Evolutionary conservation across 1,284 basidiomycete species (phyloP), one percentile per base, ranked within the genome.

Genomic region (Moniliophthora roreri): DNA sequence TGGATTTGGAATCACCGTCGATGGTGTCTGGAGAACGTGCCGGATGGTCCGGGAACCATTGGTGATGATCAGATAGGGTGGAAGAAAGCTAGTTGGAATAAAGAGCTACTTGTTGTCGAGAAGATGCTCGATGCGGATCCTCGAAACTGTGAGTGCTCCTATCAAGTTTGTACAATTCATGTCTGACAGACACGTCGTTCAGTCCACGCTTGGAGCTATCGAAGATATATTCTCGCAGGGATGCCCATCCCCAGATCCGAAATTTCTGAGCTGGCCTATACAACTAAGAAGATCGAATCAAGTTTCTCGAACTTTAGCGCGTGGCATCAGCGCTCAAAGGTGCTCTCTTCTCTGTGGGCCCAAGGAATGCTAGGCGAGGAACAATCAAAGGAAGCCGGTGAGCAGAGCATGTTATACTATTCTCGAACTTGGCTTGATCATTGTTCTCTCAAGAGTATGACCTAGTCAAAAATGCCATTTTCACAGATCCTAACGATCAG

Each of bases 291-390:
- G 75, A 99, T 99, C 60, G 89, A 94, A 67, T 75, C 87, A 50
- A 98, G 93, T 68, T 97, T 99, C 66, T 95, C 92, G 45, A 99
- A 99, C 69, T 99, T 98, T 68, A 96, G 93, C 54, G 97, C 97
- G 15, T 99, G 97, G 97, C 97, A 99, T 69, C 94, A 96, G 61
- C 84, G 97, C 23, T 91, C 93, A 1, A 95, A 96, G 68, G 77
- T 95, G 1, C 75, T 94, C 15, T 70, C 78, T 0, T 78, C 77
- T 3, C 64, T 93, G 5, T 95, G 92, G 92, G 75, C 76, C 3
- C 68, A 71, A 32, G 78, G 79, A 1, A 72, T 77, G 46, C 66
- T 82, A 15, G 77, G 84, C 55, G 73, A 76, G 35, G 59, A 63
- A 11, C 71, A 74, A 59, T 81, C 80, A 24, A 83, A 82, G 62